Percentiles rank a stretch among this genome's conserved stretches.
These are phyloP conservation scores for Russula ochroleuca DNA, from an alignment of 768 basidiomycete species.

Conservation along the genomic window DNA sequence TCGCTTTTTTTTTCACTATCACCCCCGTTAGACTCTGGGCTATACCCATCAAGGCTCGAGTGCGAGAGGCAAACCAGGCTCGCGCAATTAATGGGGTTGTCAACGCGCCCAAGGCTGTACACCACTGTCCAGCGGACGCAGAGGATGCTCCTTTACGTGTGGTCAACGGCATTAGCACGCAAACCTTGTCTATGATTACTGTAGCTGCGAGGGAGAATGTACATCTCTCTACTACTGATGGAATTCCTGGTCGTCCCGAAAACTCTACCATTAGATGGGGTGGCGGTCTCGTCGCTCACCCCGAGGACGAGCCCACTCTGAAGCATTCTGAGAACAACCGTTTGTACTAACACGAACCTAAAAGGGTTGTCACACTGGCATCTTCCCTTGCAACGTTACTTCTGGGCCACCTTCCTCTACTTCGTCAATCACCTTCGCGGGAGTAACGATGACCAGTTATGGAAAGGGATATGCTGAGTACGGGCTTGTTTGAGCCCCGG, in stretches of 20 bases:
- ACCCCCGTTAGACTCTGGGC: conserved; percentile 71
- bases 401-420: conserved; percentile 80
- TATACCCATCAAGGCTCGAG: conserved; percentile 75
- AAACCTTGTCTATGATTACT: conserved; percentile 66
- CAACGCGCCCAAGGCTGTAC: conserved; percentile 59
- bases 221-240: conserved; percentile 40
- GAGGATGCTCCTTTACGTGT: conserved; percentile 63
- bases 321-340: conserved; percentile 32
- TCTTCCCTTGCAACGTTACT: conserved; percentile 85
- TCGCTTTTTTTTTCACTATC: conserved; percentile 20
- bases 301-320: conserved; percentile 45
- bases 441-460: conserved; percentile 82
- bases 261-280: conserved; percentile 60
- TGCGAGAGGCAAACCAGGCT: conserved; percentile 62
- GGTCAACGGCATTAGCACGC: conserved; percentile 70
- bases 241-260: conserved; percentile 53
- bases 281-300: conserved; percentile 57
- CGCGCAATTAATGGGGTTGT: conserved; percentile 75
- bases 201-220: conserved; percentile 73
- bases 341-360: conserved; percentile 41
- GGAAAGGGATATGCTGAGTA: conserved; percentile 78
- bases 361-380: conserved; percentile 65
- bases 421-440: conserved; percentile 79
- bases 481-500: conserved; percentile 65
- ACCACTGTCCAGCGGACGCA: conserved; percentile 39